Evolutionary conservation across 1,284 basidiomycete genomes (phyloP), one percentile per base, ranked within the genome.

Genomic region (Amylostereum chailletii): DNA sequence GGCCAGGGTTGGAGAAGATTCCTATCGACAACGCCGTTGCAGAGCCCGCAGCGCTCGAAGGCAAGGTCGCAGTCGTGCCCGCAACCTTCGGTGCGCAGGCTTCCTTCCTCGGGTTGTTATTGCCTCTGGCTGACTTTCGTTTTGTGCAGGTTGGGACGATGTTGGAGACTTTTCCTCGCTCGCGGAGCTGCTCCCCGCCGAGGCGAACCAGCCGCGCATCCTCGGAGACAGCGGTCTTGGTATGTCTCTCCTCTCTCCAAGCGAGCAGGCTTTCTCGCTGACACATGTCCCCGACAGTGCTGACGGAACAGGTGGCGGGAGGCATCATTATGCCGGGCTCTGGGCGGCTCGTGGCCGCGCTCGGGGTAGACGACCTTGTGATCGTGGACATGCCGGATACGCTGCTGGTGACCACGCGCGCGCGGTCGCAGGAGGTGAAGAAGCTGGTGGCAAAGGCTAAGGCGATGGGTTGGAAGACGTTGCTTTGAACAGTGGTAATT

Each of bases 341-440:
- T 29, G 87, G 86, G 31, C 77, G 87, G 39, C 72, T 90, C 47
- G 81, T 90, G 42, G 71, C 88, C 5, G 85, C 86, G 60, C 72
- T 90, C 8, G 87, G 87, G 5, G 88, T 90, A 34, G 87, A 90
- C 63, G 87, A 90, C 66, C 71, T 90, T 51, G 84, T 90, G 53
- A 86, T 90, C 53, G 87, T 90, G 44, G 88, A 90, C 62, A 90
- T 90, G 81, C 84, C 87, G 4, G 88, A 90, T 62, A 89, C 86
- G 8, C 69, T 90, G 36, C 78, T 90, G 45, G 85, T 90, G 53
- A 90, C 87, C 10, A 90, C 87, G 3, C 83, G 87, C 49, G 87
- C 88, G 19, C 83, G 87, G 45, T 89, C 86, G 30, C 87, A 90
- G 61, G 87, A 90, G 62, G 87, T 90, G 19, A 90, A 90, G 64